Percentiles rank a stretch among this genome's conserved stretches.
phyloP scores from a whole-genome alignment of 768 basidiomycete species.

The Rhodotorula taiwanensis region DNA sequence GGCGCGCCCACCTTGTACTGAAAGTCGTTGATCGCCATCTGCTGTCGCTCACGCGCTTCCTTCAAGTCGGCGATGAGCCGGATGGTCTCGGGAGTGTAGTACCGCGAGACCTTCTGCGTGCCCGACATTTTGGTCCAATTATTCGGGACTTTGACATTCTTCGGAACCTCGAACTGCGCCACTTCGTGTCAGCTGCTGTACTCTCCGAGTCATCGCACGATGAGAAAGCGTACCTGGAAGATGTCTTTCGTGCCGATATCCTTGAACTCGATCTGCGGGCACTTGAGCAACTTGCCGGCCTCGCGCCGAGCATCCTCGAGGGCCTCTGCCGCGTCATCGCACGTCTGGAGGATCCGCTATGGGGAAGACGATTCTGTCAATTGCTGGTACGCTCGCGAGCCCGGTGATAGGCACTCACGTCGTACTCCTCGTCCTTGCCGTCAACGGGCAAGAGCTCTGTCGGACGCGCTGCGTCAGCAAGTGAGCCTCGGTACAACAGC shows the following conservation, averaged over 20 bases:
- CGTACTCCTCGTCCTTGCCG: conserved; percentile 83
- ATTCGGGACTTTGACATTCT: conserved; percentile 29
- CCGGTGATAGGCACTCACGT: conserved; percentile 44
- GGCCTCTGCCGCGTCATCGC: conserved; percentile 60
- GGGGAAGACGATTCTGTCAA: neutral
- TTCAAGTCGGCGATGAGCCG: conserved; percentile 71
- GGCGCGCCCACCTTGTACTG: conserved; percentile 54
- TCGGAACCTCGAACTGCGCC: conserved; percentile 32
- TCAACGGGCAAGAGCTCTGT: conserved; percentile 60
- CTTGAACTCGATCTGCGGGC: conserved; percentile 13
- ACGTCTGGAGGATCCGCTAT: conserved; percentile 57
- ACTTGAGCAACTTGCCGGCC: conserved; percentile 61
- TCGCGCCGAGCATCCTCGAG: conserved; percentile 51
- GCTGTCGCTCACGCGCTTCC: conserved; percentile 85
- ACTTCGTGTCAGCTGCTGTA: neutral
- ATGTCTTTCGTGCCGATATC: conserved; percentile 43
- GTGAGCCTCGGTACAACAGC: neutral
- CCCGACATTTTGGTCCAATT: conserved; percentile 62
- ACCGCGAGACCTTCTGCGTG: conserved; percentile 63
- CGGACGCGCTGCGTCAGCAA: neutral
- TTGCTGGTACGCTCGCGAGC: neutral
- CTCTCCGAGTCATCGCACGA: no score
- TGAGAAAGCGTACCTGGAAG: conserved; percentile 19
- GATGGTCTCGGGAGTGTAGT: conserved; percentile 65
- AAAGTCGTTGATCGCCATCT: conserved; percentile 71